phyloP scores from a whole-genome alignment of 495 filamentous ascomycete genomes.

The Annulohypoxylon bovei region DNA sequence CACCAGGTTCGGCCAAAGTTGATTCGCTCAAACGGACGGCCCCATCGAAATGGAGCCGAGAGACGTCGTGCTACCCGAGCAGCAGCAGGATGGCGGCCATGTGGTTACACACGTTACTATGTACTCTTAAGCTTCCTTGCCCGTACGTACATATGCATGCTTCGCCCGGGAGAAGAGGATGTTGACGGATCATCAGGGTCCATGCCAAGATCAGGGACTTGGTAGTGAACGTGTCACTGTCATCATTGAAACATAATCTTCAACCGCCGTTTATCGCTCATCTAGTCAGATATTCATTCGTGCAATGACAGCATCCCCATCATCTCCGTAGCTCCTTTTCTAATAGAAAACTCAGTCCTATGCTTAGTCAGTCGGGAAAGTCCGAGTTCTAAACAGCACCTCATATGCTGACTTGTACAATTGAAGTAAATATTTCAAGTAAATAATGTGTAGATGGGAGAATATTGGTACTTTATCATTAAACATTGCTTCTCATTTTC shows the following conservation, averaged over 20 bases:
- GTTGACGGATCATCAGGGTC: conserved; percentile 39
- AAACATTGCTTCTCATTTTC: conserved; percentile 45
- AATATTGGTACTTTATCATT: conserved; percentile 30
- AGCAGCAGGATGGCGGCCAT: neutral
- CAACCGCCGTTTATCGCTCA: conserved; percentile 5
- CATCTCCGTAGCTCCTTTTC: neutral
- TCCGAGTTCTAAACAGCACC: neutral
- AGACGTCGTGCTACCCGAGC: conserved; percentile 5
- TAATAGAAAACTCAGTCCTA: neutral
- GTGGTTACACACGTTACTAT: conserved; percentile 6
- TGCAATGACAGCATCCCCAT: neutral
- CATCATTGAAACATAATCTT: neutral
- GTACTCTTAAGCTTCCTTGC: neutral
- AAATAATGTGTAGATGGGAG: neutral
- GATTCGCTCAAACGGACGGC: neutral
- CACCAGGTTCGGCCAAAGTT: neutral
- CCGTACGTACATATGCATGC: conserved; percentile 3
- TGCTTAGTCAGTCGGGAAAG: neutral
- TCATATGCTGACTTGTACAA: neutral
- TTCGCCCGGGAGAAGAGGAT: neutral
- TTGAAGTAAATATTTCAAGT: too few species aligned
- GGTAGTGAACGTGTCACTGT: neutral
- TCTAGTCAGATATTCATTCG: conserved; percentile 2
- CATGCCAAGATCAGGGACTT: conserved; percentile 38
- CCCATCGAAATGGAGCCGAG: conserved; percentile 31